These are phyloP conservation scores for Solanum tarijense DNA, from an alignment of 257 asterid genomes.

Conservation along the genomic window DNA sequence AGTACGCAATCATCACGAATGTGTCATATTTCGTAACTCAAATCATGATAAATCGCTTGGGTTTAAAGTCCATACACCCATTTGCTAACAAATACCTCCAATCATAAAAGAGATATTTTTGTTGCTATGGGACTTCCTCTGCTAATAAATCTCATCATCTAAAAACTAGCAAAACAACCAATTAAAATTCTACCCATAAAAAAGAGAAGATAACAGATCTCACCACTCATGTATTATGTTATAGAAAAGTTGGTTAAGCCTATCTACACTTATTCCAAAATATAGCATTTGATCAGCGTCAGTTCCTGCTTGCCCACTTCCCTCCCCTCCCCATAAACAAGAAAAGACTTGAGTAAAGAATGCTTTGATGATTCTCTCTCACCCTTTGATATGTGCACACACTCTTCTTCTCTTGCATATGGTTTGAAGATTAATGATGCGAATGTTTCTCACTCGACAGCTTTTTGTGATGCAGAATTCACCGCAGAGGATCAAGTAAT, in stretches of 20 bases:
- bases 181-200: not conserved
- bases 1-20: not conserved
- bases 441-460: slow-evolving; percentile 23
- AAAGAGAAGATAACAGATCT: not conserved
- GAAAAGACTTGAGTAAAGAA: not conserved
- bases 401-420: not conserved
- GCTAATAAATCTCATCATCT: not conserved
- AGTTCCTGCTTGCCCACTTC: not conserved
- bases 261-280: not conserved
- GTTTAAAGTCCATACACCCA: not conserved
- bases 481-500: slow-evolving; percentile 51
- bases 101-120: not conserved
- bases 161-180: not conserved
- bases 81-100: not conserved
- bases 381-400: not conserved
- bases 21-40: not conserved
- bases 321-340: not conserved
- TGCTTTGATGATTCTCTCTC: not conserved
- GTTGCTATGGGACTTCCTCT: not conserved
- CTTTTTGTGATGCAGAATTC: slow-evolving; percentile 52
- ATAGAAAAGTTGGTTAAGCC: not conserved
- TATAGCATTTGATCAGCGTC: not conserved
- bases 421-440: slow-evolving; percentile 8
- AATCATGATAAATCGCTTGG: not conserved
- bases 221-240: not conserved